Conservation (phyloP, 2,329 filamentous ascomycete species). For the Xylariales sp. region DNA sequence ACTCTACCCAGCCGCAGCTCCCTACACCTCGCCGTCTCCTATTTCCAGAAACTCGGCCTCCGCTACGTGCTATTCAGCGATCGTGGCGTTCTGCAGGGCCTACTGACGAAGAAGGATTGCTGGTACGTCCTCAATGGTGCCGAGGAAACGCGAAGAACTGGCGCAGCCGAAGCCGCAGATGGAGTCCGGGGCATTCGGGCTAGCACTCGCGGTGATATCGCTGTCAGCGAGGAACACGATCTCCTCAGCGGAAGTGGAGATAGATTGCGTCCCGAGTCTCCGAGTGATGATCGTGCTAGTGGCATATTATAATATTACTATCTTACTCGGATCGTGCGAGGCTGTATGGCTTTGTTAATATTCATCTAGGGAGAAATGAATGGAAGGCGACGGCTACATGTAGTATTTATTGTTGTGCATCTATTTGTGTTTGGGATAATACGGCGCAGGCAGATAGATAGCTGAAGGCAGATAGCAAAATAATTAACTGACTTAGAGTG, state of each 20-base stretch:
- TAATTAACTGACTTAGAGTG: neutral
- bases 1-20: conserved; percentile 82
- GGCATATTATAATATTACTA: conserved; percentile 41
- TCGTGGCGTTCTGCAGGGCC: conserved; percentile 80
- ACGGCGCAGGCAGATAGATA: neutral
- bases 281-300: conserved; percentile 41
- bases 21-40: conserved; percentile 86
- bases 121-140: conserved; percentile 91
- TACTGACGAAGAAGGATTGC: conserved; percentile 97
- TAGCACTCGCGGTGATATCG: conserved; percentile 25
- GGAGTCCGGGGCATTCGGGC: conserved; percentile 49
- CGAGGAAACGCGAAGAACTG: conserved; percentile 66
- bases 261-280: conserved; percentile 30
- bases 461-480: neutral
- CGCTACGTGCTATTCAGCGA: conserved; percentile 91
- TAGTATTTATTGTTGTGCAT: conserved; percentile 19
- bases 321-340: neutral
- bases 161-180: conserved; percentile 45
- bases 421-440: conserved; percentile 18
- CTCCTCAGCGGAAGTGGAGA: conserved; percentile 36
- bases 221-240: conserved; percentile 37
- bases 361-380: neutral
- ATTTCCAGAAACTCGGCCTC: conserved; percentile 94
- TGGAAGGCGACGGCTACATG: neutral
- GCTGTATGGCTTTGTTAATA: neutral